A percentile compares a stretch with the other conserved stretches of the same genome.
Evolutionary conservation across 331 rosid genomes (phyloP).

Genomic region (Malus hybrid): DNA sequence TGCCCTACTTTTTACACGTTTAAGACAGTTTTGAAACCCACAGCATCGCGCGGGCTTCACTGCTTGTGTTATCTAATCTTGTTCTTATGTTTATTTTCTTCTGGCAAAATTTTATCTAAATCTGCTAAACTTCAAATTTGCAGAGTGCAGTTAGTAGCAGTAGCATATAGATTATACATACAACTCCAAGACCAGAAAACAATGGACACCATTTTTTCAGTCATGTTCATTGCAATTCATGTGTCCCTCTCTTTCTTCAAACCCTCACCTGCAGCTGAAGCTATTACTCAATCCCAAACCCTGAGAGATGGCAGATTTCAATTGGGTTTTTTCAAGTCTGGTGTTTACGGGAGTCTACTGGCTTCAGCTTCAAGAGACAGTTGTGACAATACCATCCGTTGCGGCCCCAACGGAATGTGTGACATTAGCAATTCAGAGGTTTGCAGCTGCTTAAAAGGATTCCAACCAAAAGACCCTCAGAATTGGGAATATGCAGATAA

Average conservation of each 20-base stretch:
- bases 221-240: not conserved
- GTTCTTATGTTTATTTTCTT: not conserved
- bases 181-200: not conserved
- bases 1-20: no score
- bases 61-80: not conserved
- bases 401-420: constrained; percentile 39
- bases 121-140: not conserved
- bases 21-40: no score
- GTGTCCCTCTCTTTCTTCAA: not conserved
- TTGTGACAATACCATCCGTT: constrained; percentile 25
- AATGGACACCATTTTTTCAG: constrained; percentile 5
- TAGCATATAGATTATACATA: no score
- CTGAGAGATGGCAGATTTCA: constrained; percentile 28
- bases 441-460: constrained; percentile 45
- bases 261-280: constrained; percentile 23
- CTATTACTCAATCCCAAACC: constrained; percentile 20
- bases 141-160: not conserved
- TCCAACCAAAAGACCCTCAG: constrained; percentile 18
- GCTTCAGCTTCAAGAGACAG: constrained; percentile 19
- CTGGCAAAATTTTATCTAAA: not conserved
- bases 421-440: constrained; percentile 9
- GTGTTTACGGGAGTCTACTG: constrained; percentile 26
- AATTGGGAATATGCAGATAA: constrained; percentile 30
- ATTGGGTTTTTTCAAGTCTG: constrained; percentile 41
- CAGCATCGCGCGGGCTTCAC: no score